Evolutionary conservation across 148 eudicot species (phyloP), one percentile per base, ranked within the genome.

Genomic region (Simmondsia chinensis): DNA sequence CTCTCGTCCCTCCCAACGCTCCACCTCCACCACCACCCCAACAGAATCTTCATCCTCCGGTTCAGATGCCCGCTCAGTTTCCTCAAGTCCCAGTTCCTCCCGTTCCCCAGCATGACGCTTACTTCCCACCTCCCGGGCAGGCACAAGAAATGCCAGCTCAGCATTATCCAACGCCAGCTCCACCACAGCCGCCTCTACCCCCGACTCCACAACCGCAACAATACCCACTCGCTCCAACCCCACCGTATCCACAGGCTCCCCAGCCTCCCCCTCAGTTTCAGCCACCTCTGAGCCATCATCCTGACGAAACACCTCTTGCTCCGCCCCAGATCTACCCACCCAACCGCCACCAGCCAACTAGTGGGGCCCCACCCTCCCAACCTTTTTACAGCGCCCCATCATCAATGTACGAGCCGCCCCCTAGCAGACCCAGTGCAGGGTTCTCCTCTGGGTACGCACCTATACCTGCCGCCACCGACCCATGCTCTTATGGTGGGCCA

Each of bases 81-180:
- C 55, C 70, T 27, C 71, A 57, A 19, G 52, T 59, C 59, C 85
- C 68, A 48, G 50, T 55, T 33, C 64, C 61, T 26, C 56, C 76
- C 15, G 56, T 58, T 17, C 71, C 79, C 36, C 95, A 54, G 26
- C 75, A 33, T 43, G 86, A 72, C 24, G n/a, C 80, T 43, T 75
- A 77, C 62, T 73, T 54, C 23, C 64, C 76, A 7, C 72, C 59
- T 14, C 66, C 73, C 11, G 46, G 60, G 50, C 88, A 74, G 43
- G 45, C 49, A 9, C 71, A 60, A 25, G 96, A 75, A 46, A 49
- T 41, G 26, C 40, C 74, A 24, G 61, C 38, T 57, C 79, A 71
- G 57, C 80, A 66, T 23, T 86, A 75, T 64, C 96, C 79, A 52
- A 57, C 63, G 12, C 87, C 72, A 7, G 76, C 76, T 16, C 76